phyloP scores from a whole-genome alignment of 2,329 filamentous ascomycete genomes.

The Neonectria hederae region DNA sequence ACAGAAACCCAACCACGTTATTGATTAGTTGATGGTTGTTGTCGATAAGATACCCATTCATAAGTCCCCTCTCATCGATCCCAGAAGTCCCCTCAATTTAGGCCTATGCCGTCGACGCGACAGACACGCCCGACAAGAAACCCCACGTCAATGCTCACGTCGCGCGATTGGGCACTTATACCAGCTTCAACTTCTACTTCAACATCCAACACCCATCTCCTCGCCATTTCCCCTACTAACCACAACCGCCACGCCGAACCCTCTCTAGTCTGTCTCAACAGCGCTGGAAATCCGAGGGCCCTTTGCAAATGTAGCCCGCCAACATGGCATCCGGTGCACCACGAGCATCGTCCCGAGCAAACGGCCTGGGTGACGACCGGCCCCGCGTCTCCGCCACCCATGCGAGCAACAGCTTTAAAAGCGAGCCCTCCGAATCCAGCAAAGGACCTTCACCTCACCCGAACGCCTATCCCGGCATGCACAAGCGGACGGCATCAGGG shows the following conservation, averaged over 20 bases:
- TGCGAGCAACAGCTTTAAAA: conserved; percentile 47
- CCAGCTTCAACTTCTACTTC: conserved; percentile 25
- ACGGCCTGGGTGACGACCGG: conserved; percentile 47
- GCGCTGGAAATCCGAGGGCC: conserved; percentile 12
- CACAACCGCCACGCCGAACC: not conserved
- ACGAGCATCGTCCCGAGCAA: conserved; percentile 56
- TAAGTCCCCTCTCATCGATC: not conserved
- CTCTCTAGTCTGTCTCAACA: not conserved
- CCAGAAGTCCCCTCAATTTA: conserved; percentile 1
- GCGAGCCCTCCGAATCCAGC: conserved; percentile 49
- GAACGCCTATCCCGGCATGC: conserved; percentile 49
- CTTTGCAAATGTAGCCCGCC: conserved; percentile 49
- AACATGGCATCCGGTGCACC: conserved; percentile 54
- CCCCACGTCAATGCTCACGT: conserved; percentile 38
- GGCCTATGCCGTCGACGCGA: conserved; percentile 13
- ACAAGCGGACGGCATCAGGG: conserved; percentile 68
- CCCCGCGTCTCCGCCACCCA: conserved; percentile 49
- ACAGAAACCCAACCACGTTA: not conserved
- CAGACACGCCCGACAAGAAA: conserved; percentile 21
- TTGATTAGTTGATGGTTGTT: not conserved
- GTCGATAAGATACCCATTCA: not conserved
- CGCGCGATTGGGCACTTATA: conserved; percentile 41
- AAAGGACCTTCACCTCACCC: conserved; percentile 49
- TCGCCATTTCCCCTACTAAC: not conserved
- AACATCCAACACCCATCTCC: conserved; percentile 14